Conservation (phyloP, 108 stramenopile genomes). For the Asterionellopsis glacialis region DNA sequence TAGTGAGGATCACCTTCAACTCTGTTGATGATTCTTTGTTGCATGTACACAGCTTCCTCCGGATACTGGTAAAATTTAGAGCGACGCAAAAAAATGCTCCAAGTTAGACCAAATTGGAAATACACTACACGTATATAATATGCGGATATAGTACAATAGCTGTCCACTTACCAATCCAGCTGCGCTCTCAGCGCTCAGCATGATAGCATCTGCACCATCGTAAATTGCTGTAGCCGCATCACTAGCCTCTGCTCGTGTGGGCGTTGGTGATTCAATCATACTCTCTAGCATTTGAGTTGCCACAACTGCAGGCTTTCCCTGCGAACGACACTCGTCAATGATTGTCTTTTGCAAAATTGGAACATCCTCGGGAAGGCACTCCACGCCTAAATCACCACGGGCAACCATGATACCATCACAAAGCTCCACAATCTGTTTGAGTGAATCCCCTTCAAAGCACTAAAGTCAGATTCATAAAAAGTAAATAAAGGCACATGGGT, state of each 20-base stretch:
- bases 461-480: conserved; percentile 28
- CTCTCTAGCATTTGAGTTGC: conserved; percentile 98
- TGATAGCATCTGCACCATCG: conserved; percentile 89
- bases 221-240: conserved; percentile 98
- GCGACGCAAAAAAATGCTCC: no score
- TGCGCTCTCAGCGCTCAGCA: conserved; percentile 74
- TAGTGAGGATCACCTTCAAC: conserved; percentile 71
- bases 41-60: conserved; percentile 47
- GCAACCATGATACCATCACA: conserved; percentile 92
- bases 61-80: conserved; percentile 45
- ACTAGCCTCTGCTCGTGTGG: conserved; percentile 95
- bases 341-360: conserved; percentile 97
- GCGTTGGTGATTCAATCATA: conserved; percentile 97
- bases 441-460: conserved; percentile 49
- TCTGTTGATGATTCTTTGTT: conserved; percentile 62
- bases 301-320: conserved; percentile 93
- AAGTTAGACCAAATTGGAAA: no score
- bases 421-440: conserved; percentile 71
- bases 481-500: no score
- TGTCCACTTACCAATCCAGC: conserved; percentile 67
- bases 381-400: conserved; percentile 84
- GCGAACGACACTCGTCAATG: conserved; percentile 88
- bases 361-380: conserved; percentile 89
- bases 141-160: no score
- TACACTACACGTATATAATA: no score